Conservation (phyloP, 768 basidiomycete species). For the Myochromella boudieri region DNA sequence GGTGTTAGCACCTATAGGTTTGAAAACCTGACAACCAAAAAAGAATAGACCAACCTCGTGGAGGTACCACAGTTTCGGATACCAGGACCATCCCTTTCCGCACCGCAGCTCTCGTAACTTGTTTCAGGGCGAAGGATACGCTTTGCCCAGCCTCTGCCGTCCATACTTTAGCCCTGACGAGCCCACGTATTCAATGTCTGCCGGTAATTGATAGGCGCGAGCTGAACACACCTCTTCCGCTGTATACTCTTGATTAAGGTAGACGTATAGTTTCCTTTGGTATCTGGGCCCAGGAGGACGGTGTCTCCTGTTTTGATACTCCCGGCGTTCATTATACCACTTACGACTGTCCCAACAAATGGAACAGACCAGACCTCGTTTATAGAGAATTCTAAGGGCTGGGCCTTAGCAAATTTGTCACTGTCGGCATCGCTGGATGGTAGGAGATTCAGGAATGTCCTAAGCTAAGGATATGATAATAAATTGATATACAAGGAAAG, state of each 20-base stretch:
- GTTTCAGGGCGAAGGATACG: slow-evolving; percentile 90
- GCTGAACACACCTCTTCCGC: slow-evolving; percentile 67
- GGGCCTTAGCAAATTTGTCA: slow-evolving; percentile 77
- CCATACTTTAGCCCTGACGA: slow-evolving; percentile 77
- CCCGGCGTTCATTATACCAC: slow-evolving; percentile 81
- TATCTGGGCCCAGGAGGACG: slow-evolving; percentile 87
- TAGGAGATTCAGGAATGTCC: slow-evolving; percentile 88
- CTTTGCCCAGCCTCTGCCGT: slow-evolving; percentile 95
- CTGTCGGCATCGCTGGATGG: slow-evolving; percentile 84
- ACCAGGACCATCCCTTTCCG: slow-evolving; percentile 96
- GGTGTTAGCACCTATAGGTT: neutral
- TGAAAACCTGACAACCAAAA: too few species aligned
- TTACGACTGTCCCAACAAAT: slow-evolving; percentile 81
- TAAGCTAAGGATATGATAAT: slow-evolving; percentile 45
- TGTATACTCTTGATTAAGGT: slow-evolving; percentile 91
- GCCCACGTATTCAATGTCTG: neutral
- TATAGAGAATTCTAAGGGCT: slow-evolving; percentile 84
- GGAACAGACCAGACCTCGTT: slow-evolving; percentile 89
- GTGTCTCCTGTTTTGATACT: slow-evolving; percentile 75
- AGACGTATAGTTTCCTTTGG: slow-evolving; percentile 82
- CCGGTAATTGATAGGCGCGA: too few species aligned
- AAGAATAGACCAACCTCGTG: slow-evolving; percentile 58
- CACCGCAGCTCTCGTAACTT: slow-evolving; percentile 75
- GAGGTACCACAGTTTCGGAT: slow-evolving; percentile 73
- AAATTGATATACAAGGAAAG: neutral